Conservation (phyloP, 306 rosid species). For the Cicer yamashitae region DNA sequence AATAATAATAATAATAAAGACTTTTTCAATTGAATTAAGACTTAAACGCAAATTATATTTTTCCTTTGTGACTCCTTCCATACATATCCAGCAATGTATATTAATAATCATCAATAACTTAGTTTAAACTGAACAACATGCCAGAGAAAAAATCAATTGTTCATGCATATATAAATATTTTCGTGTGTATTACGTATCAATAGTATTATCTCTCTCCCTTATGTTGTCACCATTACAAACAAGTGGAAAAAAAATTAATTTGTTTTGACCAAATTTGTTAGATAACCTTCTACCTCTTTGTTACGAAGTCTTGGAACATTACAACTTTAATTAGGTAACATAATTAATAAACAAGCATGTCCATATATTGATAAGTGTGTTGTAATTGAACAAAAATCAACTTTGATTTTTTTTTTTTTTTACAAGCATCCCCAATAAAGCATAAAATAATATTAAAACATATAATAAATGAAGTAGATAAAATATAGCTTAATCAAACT, state of each 20-base stretch:
- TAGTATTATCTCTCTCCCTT: slow-evolving; percentile 1
- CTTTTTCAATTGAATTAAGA: too few species aligned
- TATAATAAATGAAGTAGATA: too few species aligned
- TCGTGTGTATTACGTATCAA: slow-evolving; percentile 35
- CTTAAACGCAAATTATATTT: too few species aligned
- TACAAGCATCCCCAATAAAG: too few species aligned
- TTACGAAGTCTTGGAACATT: slow-evolving; percentile 42
- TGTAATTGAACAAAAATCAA: slow-evolving; percentile 42
- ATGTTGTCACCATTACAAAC: slow-evolving; percentile 16
- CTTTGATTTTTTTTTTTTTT: not conserved
- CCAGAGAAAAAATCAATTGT: not conserved
- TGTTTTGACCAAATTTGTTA: slow-evolving; percentile 31
- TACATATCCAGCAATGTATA: not conserved
- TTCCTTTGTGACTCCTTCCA: not conserved
- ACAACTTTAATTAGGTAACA: slow-evolving; percentile 34
- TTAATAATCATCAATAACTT: not conserved
- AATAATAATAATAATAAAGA: too few species aligned
- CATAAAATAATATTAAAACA: too few species aligned
- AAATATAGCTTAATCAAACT: too few species aligned
- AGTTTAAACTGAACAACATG: not conserved
- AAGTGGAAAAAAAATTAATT: not conserved
- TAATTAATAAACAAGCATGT: slow-evolving; percentile 33
- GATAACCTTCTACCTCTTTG: slow-evolving; percentile 33
- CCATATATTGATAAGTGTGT: slow-evolving; percentile 20
- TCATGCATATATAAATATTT: not conserved